phyloP scores from a whole-genome alignment of 2,329 filamentous ascomycete genomes.

The Hirsutella rhossiliensis region DNA sequence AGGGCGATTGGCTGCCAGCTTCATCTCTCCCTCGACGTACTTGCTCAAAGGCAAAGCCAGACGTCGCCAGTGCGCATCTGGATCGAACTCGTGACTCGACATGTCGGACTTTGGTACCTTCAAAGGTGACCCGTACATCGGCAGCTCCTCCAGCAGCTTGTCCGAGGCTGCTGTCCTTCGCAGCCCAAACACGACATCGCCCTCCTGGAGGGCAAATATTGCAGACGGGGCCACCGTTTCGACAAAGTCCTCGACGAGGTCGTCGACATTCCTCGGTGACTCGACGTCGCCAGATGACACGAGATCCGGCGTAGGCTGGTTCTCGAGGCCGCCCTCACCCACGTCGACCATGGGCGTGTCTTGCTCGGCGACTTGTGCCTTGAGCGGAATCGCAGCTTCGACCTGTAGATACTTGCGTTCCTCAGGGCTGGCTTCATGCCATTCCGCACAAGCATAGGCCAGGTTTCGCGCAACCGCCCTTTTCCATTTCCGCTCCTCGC shows the following conservation, averaged over 20 bases:
- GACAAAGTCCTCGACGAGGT: constrained; percentile 25
- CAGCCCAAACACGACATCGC: constrained; percentile 71
- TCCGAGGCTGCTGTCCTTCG: constrained; percentile 64
- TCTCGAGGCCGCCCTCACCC: constrained; percentile 20
- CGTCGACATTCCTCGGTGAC: constrained; percentile 32
- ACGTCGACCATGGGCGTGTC: constrained; percentile 23
- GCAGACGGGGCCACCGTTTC: constrained; percentile 56
- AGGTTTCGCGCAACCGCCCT: constrained; percentile 66
- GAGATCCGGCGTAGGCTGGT: constrained; percentile 54
- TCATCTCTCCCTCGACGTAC: constrained; percentile 71
- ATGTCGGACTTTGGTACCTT: constrained; percentile 46
- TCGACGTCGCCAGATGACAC: constrained; percentile 53
- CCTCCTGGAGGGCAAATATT: constrained; percentile 70
- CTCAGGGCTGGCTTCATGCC: constrained; percentile 53
- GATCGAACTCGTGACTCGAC: constrained; percentile 44
- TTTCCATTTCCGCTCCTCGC: constrained; percentile 92
- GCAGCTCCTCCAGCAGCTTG: constrained; percentile 67
- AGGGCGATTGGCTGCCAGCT: constrained; percentile 52
- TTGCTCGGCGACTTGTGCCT: constrained; percentile 11
- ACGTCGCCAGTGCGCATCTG: constrained; percentile 61
- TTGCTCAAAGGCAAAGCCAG: constrained; percentile 78
- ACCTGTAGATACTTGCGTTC: constrained; percentile 60
- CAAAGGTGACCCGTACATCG: constrained; percentile 60
- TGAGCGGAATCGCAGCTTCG: constrained; percentile 37
- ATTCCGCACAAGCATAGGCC: constrained; percentile 75